Percentiles rank a stretch among this genome's conserved stretches.
Conservation (phyloP, 371 early-diverging fungal genomes). For the Mucor ambiguus region DNA sequence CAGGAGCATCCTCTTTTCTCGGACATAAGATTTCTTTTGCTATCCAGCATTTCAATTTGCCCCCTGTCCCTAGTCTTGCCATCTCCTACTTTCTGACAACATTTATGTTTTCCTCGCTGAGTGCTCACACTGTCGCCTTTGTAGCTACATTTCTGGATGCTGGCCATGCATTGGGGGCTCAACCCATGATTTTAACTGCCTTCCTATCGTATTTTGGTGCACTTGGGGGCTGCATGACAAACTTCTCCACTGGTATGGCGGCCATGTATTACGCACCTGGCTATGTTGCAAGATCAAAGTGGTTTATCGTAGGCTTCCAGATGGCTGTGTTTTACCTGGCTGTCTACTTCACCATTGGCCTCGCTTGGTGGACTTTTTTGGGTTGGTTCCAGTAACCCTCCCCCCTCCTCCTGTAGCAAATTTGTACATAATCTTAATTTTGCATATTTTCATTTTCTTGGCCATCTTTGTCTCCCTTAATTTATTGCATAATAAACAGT, state of each 20-base stretch:
- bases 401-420: background rate
- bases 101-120: slow-evolving; percentile 73
- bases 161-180: slow-evolving; percentile 61
- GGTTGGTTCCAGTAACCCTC: slow-evolving; percentile 44
- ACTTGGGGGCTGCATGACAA: slow-evolving; percentile 66
- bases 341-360: slow-evolving; percentile 61
- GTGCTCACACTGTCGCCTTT: slow-evolving; percentile 73
- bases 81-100: slow-evolving; percentile 69
- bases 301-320: slow-evolving; percentile 59
- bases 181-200: slow-evolving; percentile 60
- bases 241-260: slow-evolving; percentile 61
- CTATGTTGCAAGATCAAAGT: slow-evolving; percentile 50
- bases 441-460: background rate
- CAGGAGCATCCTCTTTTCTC: slow-evolving; percentile 70
- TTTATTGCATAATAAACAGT: background rate
- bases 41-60: slow-evolving; percentile 36
- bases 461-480: background rate
- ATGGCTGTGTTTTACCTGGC: slow-evolving; percentile 47
- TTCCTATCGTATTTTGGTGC: slow-evolving; percentile 69
- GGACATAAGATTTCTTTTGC: slow-evolving; percentile 57
- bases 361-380: slow-evolving; percentile 67
- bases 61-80: slow-evolving; percentile 51
- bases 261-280: slow-evolving; percentile 60
- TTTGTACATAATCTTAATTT: background rate
- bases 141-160: slow-evolving; percentile 77